Evolutionary conservation across 2,329 filamentous ascomycete species (phyloP).

Genomic region (Calonectria henricotiae): DNA sequence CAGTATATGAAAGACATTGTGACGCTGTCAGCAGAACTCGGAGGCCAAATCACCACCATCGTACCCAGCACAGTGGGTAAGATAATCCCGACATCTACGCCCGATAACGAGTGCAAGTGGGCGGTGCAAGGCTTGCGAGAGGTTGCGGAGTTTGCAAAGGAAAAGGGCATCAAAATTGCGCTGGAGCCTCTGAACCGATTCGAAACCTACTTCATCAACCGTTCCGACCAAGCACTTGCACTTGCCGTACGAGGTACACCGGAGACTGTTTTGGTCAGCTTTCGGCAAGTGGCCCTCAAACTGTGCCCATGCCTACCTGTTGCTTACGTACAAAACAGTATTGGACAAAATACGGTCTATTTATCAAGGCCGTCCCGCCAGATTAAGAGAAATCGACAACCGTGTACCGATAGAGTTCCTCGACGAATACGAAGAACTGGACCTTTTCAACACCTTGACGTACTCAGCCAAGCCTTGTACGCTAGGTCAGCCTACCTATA

Average conservation of each 20-base stretch:
- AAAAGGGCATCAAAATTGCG: constrained; percentile 38
- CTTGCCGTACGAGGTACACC: constrained; percentile 53
- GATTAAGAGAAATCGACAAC: constrained; percentile 62
- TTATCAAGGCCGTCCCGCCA: constrained; percentile 68
- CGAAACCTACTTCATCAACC: constrained; percentile 48
- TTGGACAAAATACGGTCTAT: constrained; percentile 69
- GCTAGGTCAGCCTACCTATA: constrained; percentile 59
- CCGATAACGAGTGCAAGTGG: constrained; percentile 45
- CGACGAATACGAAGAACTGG: constrained; percentile 68
- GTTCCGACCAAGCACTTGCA: constrained; percentile 42
- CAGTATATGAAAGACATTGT: constrained; percentile 46
- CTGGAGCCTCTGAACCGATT: constrained; percentile 47
- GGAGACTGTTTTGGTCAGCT: constrained; percentile 57
- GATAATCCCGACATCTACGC: constrained; percentile 35
- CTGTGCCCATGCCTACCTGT: no score
- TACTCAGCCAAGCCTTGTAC: constrained; percentile 54
- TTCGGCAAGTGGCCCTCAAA: constrained; percentile 33
- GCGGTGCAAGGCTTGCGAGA: constrained; percentile 41
- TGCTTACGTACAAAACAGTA: constrained; percentile 35
- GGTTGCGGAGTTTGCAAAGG: constrained; percentile 36
- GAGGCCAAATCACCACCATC: constrained; percentile 35
- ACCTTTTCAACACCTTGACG: constrained; percentile 63
- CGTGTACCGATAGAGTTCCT: constrained; percentile 64
- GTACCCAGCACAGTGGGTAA: constrained; percentile 43
- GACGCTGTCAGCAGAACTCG: constrained; percentile 38